Evolutionary conservation across 1,139 yeast species (phyloP), one percentile per base, ranked within the genome.

Genomic region (Arxiozyma slooffiae): DNA sequence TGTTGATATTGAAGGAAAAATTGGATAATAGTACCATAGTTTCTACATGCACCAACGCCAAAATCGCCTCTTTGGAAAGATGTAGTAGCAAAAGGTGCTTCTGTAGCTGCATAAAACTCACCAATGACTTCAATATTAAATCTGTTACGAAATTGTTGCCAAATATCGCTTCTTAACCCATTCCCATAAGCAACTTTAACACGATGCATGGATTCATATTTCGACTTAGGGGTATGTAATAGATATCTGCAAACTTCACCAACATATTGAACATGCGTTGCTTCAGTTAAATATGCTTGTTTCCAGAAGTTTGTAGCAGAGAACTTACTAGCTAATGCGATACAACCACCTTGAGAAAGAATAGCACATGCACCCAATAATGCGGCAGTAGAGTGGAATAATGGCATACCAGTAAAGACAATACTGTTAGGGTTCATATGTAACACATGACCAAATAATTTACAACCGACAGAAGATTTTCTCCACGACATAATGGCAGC

Each of bases 401-500:
- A 71, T 0, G 98, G 97, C 97, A 92, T 90, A 3, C 96, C 88
- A 0, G 96, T 86, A 69, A 85, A 85, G 7, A 88, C 82, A 11
- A 77, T 78, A 22, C 86, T 80, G 3, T 70, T 63, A 4, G 67
- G 56, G n/a, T 70, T 67, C 57, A 88, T 73, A 55, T 81, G 77
- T 74, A 85, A 78, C 49, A 86, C 82, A 56, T 76, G 75, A 1
- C 89, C 88, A 66, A 87, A 88, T 41, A 85, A 64, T 8, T 76
- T 69, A 1, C 88, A 73, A 0, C 96, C 95, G 72, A 85, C 73
- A 3, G 66, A 62, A 3, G 85, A 77, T 67, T 89, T 90, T 60
- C 88, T 76, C 96, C 97, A 89, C 4, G 95, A 83, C 81, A 90
- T 84, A 55, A 87, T 83, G 4, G 96, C 97, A 4, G 97, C 87